Evolutionary conservation across 2,329 filamentous ascomycete genomes (phyloP).

Genomic region (Sporothrix dimorphospora): DNA sequence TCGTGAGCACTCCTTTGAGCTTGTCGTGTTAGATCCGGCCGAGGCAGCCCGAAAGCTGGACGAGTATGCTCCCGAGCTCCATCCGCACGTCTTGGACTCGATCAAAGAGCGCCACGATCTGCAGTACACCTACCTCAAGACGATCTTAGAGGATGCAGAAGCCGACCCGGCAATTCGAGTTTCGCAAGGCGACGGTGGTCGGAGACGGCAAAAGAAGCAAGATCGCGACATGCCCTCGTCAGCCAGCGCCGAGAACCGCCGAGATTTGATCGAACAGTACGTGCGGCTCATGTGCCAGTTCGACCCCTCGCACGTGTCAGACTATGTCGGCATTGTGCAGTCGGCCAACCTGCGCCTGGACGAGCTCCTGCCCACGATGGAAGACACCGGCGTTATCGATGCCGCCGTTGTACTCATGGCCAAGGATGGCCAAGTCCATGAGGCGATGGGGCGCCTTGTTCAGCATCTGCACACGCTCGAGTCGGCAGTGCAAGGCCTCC

Average conservation of each 20-base stretch:
- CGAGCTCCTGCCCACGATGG: conserved; percentile 81
- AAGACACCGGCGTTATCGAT: conserved; percentile 86
- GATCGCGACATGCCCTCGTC: background rate
- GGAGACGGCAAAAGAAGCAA: background rate
- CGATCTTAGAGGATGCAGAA: conserved; percentile 67
- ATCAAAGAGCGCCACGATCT: conserved; percentile 62
- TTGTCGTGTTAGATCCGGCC: conserved; percentile 68
- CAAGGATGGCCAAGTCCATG: conserved; percentile 78
- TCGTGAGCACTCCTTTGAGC: conserved; percentile 63
- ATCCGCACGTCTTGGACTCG: conserved; percentile 66
- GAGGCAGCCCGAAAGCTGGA: conserved; percentile 68
- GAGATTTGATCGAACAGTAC: conserved; percentile 77
- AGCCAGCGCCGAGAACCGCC: conserved; percentile 36
- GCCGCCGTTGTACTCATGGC: conserved; percentile 90
- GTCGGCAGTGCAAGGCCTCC: conserved; percentile 72
- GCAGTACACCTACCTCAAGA: conserved; percentile 76
- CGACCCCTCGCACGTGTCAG: conserved; percentile 78
- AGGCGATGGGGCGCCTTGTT: conserved; percentile 84
- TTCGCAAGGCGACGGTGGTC: background rate
- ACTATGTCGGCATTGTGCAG: conserved; percentile 76
- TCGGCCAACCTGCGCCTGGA: conserved; percentile 79
- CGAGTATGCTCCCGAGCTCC: conserved; percentile 63
- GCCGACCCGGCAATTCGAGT: background rate
- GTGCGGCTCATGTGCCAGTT: conserved; percentile 90
- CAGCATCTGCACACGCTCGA: conserved; percentile 79